A percentile compares a stretch with the other conserved stretches of the same genome.
Conservation (phyloP, 192 early-diverging fungal genomes). For the Chytriomyces sp. region DNA sequence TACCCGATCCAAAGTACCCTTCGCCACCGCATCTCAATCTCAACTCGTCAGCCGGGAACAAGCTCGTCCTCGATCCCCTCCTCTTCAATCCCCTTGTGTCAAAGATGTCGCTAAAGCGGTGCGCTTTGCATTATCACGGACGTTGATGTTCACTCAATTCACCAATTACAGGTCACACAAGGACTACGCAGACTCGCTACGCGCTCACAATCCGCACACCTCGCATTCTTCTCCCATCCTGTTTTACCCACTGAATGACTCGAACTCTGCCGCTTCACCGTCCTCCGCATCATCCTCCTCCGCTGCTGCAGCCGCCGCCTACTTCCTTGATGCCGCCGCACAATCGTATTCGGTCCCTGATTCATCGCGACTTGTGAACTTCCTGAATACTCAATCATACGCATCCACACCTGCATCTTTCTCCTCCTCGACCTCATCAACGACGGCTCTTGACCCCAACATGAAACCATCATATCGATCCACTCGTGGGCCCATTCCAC, state of each 20-base stretch:
- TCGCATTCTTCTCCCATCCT: background rate
- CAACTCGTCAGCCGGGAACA: background rate
- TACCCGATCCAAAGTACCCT: background rate
- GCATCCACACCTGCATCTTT: background rate
- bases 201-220: background rate
- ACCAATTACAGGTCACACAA: background rate
- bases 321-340: no score
- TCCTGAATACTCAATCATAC: no score
- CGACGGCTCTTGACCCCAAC: background rate
- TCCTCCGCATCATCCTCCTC: no score
- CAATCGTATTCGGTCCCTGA: no score
- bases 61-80: no score
- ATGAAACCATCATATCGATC: no score
- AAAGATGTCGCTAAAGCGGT: background rate
- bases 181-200: background rate
- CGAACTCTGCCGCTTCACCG: no score
- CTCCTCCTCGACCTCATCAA: background rate
- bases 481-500: background rate
- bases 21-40: slow-evolving; percentile 1
- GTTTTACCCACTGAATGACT: no score
- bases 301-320: no score
- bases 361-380: no score
- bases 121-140: background rate
- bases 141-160: background rate
- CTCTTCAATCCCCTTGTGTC: no score